Evolutionary conservation across 129 eudicot species (phyloP).

Genomic region (Centrapalus pauciflorus): DNA sequence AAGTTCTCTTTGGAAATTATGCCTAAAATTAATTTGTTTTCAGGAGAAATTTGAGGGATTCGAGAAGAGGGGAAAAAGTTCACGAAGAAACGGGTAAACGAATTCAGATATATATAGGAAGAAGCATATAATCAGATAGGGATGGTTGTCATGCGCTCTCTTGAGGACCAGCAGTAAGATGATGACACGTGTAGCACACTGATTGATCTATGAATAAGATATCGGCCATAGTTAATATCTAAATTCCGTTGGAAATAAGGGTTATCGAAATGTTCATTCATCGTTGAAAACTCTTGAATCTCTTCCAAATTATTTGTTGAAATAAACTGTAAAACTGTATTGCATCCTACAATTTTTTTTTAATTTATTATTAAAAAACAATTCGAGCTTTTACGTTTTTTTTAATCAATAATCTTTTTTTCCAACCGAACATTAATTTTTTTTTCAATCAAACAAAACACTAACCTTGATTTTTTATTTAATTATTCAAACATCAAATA

Average conservation of each 20-base stretch:
- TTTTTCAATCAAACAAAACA: too few species aligned
- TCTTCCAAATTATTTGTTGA: too few species aligned
- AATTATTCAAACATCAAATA: too few species aligned
- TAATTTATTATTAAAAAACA: too few species aligned
- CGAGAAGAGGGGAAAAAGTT: slow-evolving; percentile 5
- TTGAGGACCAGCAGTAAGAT: slow-evolving; percentile 14
- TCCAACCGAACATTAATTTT: too few species aligned
- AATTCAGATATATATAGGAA: slow-evolving; percentile 21
- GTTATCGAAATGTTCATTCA: neutral
- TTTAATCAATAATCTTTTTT: too few species aligned
- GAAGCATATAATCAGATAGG: slow-evolving; percentile 15
- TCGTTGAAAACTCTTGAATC: neutral
- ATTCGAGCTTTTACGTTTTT: too few species aligned
- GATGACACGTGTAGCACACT: slow-evolving; percentile 11
- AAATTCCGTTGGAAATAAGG: neutral
- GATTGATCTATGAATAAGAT: neutral
- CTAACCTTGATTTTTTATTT: too few species aligned
- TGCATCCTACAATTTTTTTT: too few species aligned
- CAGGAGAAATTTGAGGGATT: neutral
- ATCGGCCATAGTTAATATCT: neutral
- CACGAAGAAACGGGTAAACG: slow-evolving; percentile 18
- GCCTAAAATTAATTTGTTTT: neutral
- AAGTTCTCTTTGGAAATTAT: neutral
- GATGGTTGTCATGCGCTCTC: slow-evolving; percentile 20
- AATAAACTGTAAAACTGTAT: too few species aligned